A percentile compares a stretch with the other conserved stretches of the same genome.
Evolutionary conservation across 2,329 filamentous ascomycete species (phyloP).

Genomic region (Fusarium sp.): DNA sequence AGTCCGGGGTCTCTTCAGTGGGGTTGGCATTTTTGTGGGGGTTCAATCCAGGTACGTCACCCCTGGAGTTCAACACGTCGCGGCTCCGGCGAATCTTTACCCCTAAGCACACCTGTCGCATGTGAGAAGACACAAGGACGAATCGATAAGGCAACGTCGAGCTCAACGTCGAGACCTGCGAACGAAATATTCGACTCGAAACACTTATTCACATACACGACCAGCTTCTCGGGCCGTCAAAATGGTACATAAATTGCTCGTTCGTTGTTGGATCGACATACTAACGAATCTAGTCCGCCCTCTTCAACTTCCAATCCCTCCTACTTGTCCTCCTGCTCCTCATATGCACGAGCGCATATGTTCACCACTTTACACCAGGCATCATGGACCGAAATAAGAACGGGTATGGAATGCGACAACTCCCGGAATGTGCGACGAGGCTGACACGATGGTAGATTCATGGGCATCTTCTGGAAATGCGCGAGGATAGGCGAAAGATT

Average conservation of each 20-base stretch:
- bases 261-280: background rate
- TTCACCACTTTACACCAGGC: slow-evolving; percentile 87
- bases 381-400: slow-evolving; percentile 95
- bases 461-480: slow-evolving; percentile 95
- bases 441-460: slow-evolving; percentile 62
- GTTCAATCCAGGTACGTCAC: slow-evolving; percentile 36
- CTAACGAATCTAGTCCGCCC: slow-evolving; percentile 74
- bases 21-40: slow-evolving; percentile 39
- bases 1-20: slow-evolving; percentile 27
- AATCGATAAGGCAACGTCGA: slow-evolving; percentile 18
- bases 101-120: slow-evolving; percentile 49
- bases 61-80: slow-evolving; percentile 16
- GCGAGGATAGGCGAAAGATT: slow-evolving; percentile 91
- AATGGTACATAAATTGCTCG: slow-evolving; percentile 43
- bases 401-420: slow-evolving; percentile 66
- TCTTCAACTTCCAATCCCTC: slow-evolving; percentile 99
- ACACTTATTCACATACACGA: background rate
- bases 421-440: background rate
- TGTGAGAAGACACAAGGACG: slow-evolving; percentile 30
- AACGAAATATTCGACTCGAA: background rate
- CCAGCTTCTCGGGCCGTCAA: slow-evolving; percentile 15
- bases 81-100: slow-evolving; percentile 54
- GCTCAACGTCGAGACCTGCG: background rate
- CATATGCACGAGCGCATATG: slow-evolving; percentile 95
- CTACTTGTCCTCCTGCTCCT: slow-evolving; percentile 93